Evolutionary conservation across 768 basidiomycete genomes (phyloP), one percentile per base, ranked within the genome.

Genomic region (Pulveroboletus sp.): DNA sequence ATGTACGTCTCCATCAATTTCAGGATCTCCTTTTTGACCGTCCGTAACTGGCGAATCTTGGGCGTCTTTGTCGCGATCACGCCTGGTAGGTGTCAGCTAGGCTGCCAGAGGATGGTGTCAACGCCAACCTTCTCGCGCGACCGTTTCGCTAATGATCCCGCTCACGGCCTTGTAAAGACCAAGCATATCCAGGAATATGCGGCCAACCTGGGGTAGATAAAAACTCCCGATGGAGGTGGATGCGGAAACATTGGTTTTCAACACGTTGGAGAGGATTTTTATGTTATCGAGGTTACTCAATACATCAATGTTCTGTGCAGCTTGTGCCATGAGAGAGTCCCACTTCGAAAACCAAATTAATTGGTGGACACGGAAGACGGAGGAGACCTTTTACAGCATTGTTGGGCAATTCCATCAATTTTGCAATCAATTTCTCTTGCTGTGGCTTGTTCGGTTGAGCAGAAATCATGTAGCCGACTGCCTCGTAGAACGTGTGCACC

Each of bases 391-490:
- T 40, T 69, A 93, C 94, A 39, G 95, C 95, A 55, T 87, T 94
- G 63, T 99, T 99, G 0, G 97, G 95, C 57, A 97, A 72, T 52
- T 95, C 93, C 97, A 99, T 99, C 46, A 99, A 68, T 65, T 94
- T 97, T 14, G 84, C 77, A 43, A 99, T 97, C 45, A 99, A 75
- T 57, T 91, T 88, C 70, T 98, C 97, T 67, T 98, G 97, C 59
- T 88, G 90, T 11, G 91, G 87, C 68, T 97, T 97, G 70, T 99
- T 97, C 44, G 95, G 94, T 62, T 98, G 97, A 2, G 95, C 94
- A 19, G 94, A 93, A 60, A 99, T 97, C 97, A 98, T 98, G 75
- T 97, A 93, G 5, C 97, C 97, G 40, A 98, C 90, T 6, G 97
- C 97, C 71, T 98, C 95, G 60, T 98, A 98, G 75, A 97, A 98